phyloP scores from a whole-genome alignment of 73 alveolate species.

The Stentor roeselii region DNA sequence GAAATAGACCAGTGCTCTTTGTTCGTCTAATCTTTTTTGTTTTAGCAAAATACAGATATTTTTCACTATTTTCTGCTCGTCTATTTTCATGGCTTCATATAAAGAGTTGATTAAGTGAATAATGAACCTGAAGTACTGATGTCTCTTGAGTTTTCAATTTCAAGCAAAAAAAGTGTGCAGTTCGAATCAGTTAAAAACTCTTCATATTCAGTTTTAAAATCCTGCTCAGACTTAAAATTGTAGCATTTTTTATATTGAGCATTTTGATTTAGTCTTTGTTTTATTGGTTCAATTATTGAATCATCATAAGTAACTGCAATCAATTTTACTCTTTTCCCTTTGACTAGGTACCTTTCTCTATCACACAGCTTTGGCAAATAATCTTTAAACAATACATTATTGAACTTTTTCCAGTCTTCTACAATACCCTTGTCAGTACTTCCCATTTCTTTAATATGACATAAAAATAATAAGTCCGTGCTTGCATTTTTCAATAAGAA shows the following conservation, averaged over 20 bases:
- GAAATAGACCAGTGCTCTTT: no score
- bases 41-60: no score
- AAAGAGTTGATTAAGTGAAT: no score
- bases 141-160: no score
- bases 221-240: neutral
- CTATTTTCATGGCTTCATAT: no score
- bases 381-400: neutral
- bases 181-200: neutral
- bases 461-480: neutral
- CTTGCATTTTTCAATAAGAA: neutral
- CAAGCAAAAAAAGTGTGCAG: no score
- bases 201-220: neutral
- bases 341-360: neutral
- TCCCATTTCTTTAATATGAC: neutral
- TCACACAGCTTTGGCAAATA: neutral
- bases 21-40: no score
- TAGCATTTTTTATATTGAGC: no score
- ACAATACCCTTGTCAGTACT: neutral
- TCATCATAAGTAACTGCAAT: slow-evolving; percentile 1
- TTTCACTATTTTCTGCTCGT: no score
- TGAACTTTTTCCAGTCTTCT: neutral
- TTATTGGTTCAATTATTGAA: neutral
- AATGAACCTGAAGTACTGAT: no score
- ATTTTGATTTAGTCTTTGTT: neutral
- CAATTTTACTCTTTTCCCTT: neutral